Conservation (phyloP, 2,329 filamentous ascomycete genomes). For the Colletotrichum costaricense region DNA sequence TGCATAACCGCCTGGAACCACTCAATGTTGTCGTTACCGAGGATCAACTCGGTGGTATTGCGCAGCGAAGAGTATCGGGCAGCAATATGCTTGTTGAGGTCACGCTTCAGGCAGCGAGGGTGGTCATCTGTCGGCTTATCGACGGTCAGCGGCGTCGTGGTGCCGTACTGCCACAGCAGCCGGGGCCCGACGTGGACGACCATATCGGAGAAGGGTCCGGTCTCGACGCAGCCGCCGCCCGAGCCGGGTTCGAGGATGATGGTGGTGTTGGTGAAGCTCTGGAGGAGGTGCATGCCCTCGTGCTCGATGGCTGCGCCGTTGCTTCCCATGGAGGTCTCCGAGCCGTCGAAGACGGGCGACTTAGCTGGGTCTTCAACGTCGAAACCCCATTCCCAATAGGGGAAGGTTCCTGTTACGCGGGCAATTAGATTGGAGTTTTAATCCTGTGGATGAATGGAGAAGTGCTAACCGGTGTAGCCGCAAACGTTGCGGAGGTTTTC, state of each 20-base stretch:
- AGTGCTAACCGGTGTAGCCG: slow-evolving; percentile 36
- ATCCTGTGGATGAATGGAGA: not conserved
- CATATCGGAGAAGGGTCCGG: slow-evolving; percentile 51
- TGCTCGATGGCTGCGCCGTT: slow-evolving; percentile 47
- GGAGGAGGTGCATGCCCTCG: slow-evolving; percentile 34
- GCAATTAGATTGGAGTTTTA: not conserved
- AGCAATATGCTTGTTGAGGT: slow-evolving; percentile 42
- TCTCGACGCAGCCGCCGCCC: slow-evolving; percentile 58
- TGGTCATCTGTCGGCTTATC: slow-evolving; percentile 47
- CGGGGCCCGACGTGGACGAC: slow-evolving; percentile 51
- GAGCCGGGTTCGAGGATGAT: slow-evolving; percentile 55
- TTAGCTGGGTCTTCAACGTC: slow-evolving; percentile 42
- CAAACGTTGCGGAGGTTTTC: slow-evolving; percentile 29
- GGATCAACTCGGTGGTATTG: slow-evolving; percentile 44
- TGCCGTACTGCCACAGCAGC: slow-evolving; percentile 12
- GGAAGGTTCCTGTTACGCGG: slow-evolving; percentile 20
- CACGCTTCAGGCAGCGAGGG: slow-evolving; percentile 54
- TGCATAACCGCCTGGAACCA: slow-evolving; percentile 51
- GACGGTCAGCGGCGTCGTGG: slow-evolving; percentile 31
- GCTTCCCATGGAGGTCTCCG: slow-evolving; percentile 48
- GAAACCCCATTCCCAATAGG: slow-evolving; percentile 25
- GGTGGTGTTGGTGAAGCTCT: not conserved
- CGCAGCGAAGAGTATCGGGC: slow-evolving; percentile 36
- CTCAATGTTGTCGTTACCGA: slow-evolving; percentile 35
- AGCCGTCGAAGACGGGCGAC: slow-evolving; percentile 53